A percentile compares a stretch with the other conserved stretches of the same genome.
phyloP scores from a whole-genome alignment of 176 grass and related monocot genomes.

The Triticum timopheevii region DNA sequence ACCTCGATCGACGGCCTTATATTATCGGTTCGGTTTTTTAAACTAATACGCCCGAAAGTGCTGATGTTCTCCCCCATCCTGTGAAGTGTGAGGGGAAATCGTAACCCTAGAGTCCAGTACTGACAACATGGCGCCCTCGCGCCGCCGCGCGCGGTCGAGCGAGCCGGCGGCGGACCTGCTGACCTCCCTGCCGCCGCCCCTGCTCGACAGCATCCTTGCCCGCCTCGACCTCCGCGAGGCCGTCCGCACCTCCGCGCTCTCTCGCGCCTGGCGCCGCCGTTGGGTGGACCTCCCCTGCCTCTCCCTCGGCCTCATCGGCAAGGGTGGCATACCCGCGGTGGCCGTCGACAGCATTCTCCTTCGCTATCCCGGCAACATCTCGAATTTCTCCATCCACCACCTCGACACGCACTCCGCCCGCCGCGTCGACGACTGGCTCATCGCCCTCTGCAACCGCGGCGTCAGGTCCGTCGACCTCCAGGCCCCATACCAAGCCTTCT shows the following conservation, averaged over 20 bases:
- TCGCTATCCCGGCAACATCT: not conserved
- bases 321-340: not conserved
- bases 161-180: not conserved
- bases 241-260: constrained; percentile 26
- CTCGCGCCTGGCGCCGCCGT: constrained; percentile 22
- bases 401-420: not conserved
- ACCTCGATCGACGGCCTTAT: too few relatives aligned
- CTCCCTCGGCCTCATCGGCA: not conserved
- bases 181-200: not conserved
- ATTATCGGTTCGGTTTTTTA: too few relatives aligned
- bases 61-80: too few relatives aligned
- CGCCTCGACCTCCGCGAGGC: constrained; percentile 16
- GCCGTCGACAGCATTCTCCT: not conserved
- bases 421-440: not conserved
- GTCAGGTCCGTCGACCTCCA: not conserved
- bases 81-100: not conserved
- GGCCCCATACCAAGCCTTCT: not conserved
- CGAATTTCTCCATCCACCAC: not conserved
- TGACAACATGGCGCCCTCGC: not conserved
- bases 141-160: not conserved
- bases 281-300: constrained; percentile 4
- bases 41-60: too few relatives aligned
- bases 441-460: not conserved
- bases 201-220: not conserved
- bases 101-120: not conserved